phyloP scores from a whole-genome alignment of 495 filamentous ascomycete genomes.

The Xylaria intraflava region DNA sequence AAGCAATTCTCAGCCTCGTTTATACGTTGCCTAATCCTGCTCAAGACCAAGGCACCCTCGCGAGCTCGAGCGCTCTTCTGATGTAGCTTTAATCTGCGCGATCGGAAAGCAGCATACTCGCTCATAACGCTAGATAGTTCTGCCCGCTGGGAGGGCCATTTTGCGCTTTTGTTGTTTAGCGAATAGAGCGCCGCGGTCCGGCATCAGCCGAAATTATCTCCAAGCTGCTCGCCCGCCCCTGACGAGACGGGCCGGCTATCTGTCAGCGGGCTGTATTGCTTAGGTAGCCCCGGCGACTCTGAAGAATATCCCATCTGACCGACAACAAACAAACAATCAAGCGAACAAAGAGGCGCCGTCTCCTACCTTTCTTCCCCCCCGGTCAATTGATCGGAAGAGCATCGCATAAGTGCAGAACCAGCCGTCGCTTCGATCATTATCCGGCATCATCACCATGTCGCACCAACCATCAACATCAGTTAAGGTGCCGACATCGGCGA shows the following conservation, averaged over 20 bases:
- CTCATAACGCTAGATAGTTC: too few species aligned
- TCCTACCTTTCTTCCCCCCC: background rate
- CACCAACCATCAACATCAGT: conserved; percentile 43
- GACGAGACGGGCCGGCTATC: too few species aligned
- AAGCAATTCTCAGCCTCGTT: conserved; percentile 7
- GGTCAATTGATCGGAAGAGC: background rate
- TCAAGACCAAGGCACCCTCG: background rate
- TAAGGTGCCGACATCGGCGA: conserved; percentile 45
- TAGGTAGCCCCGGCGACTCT: too few species aligned
- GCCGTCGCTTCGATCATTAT: background rate
- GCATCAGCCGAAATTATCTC: too few species aligned
- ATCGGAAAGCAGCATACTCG: background rate
- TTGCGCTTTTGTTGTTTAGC: too few species aligned
- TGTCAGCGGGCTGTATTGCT: too few species aligned
- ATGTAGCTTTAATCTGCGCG: background rate
- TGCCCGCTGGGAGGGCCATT: too few species aligned
- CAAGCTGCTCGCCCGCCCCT: too few species aligned
- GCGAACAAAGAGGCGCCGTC: background rate
- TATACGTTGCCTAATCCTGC: background rate
- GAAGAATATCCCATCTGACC: background rate
- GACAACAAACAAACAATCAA: background rate
- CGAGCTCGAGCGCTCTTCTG: background rate
- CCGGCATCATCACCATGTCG: conserved; percentile 24
- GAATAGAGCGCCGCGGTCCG: background rate
- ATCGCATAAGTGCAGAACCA: background rate